Base-by-base conservation (phyloP, 345 rosid species). In the Reutealis trisperma region DNA sequence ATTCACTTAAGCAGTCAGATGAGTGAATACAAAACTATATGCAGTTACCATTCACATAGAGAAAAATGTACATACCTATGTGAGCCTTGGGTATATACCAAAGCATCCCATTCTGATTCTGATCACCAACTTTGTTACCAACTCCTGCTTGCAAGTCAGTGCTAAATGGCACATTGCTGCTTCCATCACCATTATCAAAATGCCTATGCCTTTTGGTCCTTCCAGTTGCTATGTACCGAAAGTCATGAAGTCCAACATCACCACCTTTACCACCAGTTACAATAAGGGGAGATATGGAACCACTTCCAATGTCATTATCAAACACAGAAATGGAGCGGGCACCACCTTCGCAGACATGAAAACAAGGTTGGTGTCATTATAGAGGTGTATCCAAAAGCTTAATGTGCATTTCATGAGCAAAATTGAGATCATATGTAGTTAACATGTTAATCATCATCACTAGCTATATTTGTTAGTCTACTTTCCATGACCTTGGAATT, bases 21-120 rank as follows among this genome's bases (percentile, higher is more conserved):
- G 12, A 30, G 76, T 30, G 54, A 19, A 51, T 21, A 54, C 2
- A 67, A 52, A 42, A 21, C 22, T 2, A 69, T 11, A 73, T 25
- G 63, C 59, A 58, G 54, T 24, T 32, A 19, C 57, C 54, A 68
- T 42, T 60, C 67, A 22, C 70, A 21, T 41, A 25, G 59, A 21
- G 24, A 58, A 44, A 54, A 65, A 67, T 67, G 70, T 49, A 41
- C 66, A 44, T 86, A 92, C 98, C 98, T 90, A 82, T 84, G 88
- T 93, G 98, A 77, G 97, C 97, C 86, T 94, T 94, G 71, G 98
- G 97, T 78, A 94, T 86, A 82, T 94, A 91, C 98, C 98, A 94
- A 67, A 94, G 92, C 98, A 94, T 94, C 78, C 97, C 98, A 47
- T 84, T 83, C 24, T 61, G 78, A 83, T 88, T 90, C 83, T 89